Conservation (phyloP, 2,329 filamentous ascomycete species). For the Talaromyces sp. region DNA sequence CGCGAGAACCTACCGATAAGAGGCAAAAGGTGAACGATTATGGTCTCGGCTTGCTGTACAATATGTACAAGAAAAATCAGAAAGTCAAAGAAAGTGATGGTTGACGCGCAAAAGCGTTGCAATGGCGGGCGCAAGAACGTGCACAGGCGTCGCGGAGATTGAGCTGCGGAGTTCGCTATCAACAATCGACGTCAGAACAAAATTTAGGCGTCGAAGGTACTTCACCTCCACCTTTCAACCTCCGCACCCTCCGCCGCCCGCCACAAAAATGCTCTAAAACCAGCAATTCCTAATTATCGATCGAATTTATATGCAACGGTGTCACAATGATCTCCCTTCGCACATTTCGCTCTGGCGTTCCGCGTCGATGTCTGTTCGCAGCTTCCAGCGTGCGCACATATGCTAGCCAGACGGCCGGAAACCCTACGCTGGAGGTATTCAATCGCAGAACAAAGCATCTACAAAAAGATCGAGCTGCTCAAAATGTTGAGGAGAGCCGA, state of each 20-base stretch:
- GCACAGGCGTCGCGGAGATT: constrained; percentile 18
- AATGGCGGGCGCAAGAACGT: constrained; percentile 10
- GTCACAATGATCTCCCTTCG: constrained; percentile 21
- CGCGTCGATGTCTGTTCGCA: constrained; percentile 19
- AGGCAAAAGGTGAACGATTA: background rate
- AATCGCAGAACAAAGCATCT: constrained; percentile 84
- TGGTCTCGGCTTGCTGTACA: background rate
- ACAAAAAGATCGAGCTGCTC: constrained; percentile 84
- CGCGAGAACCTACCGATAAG: constrained; percentile 2
- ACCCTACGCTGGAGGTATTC: constrained; percentile 85
- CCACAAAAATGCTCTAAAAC: background rate
- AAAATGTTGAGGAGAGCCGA: constrained; percentile 69
- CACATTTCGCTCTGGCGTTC: constrained; percentile 15
- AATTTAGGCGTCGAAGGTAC: constrained; percentile 13
- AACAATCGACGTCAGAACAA: constrained; percentile 34
- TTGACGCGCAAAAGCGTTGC: background rate
- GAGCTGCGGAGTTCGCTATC: constrained; percentile 27
- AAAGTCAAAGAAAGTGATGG: background rate
- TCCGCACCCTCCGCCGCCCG: background rate
- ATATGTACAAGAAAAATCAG: background rate
- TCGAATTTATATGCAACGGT: background rate
- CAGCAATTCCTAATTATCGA: background rate
- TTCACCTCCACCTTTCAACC: constrained; percentile 3
- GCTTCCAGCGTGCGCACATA: constrained; percentile 56
- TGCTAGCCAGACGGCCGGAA: constrained; percentile 76